Evolutionary conservation across 2,329 filamentous ascomycete species (phyloP).

Genomic region (Pseudopyricularia cyperi): DNA sequence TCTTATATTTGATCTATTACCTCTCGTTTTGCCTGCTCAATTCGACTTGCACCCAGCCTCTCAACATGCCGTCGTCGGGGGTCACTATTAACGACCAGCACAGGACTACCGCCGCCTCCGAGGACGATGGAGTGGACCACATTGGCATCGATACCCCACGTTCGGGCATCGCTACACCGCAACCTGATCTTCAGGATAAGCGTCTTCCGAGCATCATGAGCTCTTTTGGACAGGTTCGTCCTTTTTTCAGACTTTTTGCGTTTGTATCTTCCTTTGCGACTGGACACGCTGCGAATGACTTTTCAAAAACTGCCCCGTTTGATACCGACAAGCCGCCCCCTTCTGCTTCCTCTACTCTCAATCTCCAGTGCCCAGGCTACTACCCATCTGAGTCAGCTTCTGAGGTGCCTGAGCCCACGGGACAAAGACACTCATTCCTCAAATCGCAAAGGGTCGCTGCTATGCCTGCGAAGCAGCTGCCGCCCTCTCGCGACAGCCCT

Average conservation of each 20-base stretch:
- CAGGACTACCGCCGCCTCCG: slow-evolving; percentile 40
- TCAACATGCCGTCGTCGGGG: slow-evolving; percentile 18
- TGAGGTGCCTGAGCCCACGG: slow-evolving; percentile 7
- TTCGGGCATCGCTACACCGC: slow-evolving; percentile 83
- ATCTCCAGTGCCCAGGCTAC: slow-evolving; percentile 3
- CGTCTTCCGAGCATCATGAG: slow-evolving; percentile 90
- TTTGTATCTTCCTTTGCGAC: slow-evolving; percentile 23
- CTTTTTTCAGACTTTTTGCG: slow-evolving; percentile 45
- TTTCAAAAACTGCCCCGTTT: slow-evolving; percentile 11
- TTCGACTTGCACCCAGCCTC: neutral
- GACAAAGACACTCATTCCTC: slow-evolving; percentile 18
- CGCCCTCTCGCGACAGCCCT: slow-evolving; percentile 16
- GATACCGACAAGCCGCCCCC: slow-evolving; percentile 6
- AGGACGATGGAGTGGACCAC: slow-evolving; percentile 63
- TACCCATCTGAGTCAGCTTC: slow-evolving; percentile 11
- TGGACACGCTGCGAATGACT: slow-evolving; percentile 23
- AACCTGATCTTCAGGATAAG: slow-evolving; percentile 88
- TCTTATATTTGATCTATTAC: slow-evolving; percentile 5
- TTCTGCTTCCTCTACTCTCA: slow-evolving; percentile 9
- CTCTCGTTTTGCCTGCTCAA: slow-evolving; percentile 1
- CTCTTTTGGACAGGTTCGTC: slow-evolving; percentile 99
- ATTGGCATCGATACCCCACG: slow-evolving; percentile 78
- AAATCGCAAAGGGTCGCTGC: slow-evolving; percentile 19
- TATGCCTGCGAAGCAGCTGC: neutral
- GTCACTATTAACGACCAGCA: slow-evolving; percentile 37